Conservation (phyloP, 768 basidiomycete species). For the Calocybe gangraenosa region DNA sequence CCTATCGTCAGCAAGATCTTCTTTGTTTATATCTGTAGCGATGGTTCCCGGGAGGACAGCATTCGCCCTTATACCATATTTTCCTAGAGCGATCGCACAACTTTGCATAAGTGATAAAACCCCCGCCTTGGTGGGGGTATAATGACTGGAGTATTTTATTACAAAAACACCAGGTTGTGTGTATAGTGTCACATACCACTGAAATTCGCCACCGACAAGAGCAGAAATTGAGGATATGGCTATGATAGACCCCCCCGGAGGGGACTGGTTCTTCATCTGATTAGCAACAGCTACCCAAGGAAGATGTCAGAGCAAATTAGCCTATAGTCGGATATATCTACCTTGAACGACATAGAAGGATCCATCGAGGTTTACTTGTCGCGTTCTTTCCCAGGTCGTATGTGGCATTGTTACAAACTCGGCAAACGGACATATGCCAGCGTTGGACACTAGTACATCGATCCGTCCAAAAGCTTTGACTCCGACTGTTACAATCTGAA, state of each 20-base stretch:
- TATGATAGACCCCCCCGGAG: constrained; percentile 72
- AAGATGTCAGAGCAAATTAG: not conserved
- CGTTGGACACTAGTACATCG: constrained; percentile 45
- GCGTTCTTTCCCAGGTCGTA: constrained; percentile 58
- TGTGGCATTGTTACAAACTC: constrained; percentile 69
- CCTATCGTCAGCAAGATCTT: constrained; percentile 54
- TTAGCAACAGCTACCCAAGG: constrained; percentile 54
- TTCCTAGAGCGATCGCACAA: constrained; percentile 73
- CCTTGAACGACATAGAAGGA: constrained; percentile 71
- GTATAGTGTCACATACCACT: constrained; percentile 39
- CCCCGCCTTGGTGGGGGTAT: constrained; percentile 78
- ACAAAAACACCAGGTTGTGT: not conserved
- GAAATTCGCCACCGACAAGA: constrained; percentile 69
- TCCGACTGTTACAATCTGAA: constrained; percentile 60
- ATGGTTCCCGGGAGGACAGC: constrained; percentile 75
- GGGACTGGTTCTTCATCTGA: constrained; percentile 66
- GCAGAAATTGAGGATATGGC: constrained; percentile 79
- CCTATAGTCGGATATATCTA: constrained; percentile 14
- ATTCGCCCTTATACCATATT: constrained; percentile 70
- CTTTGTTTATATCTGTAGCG: constrained; percentile 74
- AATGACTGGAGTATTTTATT: constrained; percentile 41
- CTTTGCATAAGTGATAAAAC: constrained; percentile 78
- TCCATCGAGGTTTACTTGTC: constrained; percentile 72
- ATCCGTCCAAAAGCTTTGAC: constrained; percentile 61
- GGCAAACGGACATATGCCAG: constrained; percentile 74